These are phyloP conservation scores for Isatis lusitanica DNA, from an alignment of 441 rosid genomes.

Conservation along the genomic window DNA sequence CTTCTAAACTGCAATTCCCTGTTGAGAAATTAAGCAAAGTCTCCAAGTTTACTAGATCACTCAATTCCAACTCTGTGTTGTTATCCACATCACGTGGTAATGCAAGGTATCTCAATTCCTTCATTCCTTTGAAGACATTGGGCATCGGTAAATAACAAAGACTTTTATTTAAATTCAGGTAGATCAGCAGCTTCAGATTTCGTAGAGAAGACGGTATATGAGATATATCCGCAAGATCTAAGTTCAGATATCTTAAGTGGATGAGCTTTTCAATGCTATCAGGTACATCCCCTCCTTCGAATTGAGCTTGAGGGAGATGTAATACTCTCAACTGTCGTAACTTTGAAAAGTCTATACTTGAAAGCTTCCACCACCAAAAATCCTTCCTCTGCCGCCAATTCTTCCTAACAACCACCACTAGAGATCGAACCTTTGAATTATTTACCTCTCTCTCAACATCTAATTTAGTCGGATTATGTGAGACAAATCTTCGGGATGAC, in stretches of 20 bases:
- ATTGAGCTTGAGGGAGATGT: background rate
- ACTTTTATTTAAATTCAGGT: background rate
- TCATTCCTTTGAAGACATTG: slow-evolving; percentile 17
- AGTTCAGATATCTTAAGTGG: background rate
- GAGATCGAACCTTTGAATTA: background rate
- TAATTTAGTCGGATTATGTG: background rate
- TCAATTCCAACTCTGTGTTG: slow-evolving; percentile 14
- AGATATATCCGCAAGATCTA: background rate
- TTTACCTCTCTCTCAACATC: background rate
- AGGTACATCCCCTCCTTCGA: background rate
- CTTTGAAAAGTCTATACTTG: background rate
- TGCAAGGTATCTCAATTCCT: slow-evolving; percentile 1
- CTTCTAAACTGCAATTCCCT: background rate
- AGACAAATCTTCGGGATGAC: background rate
- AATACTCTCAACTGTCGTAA: background rate
- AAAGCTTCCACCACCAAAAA: no score
- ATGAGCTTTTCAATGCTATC: background rate
- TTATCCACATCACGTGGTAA: background rate
- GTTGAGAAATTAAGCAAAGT: background rate
- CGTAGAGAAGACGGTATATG: slow-evolving; percentile 16
- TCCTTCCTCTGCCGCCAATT: no score
- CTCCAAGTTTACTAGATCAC: slow-evolving; percentile 6
- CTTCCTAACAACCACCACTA: no score
- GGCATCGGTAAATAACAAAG: background rate
- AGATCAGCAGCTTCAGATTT: slow-evolving; percentile 7